Evolutionary conservation across 2,329 filamentous ascomycete genomes (phyloP).

Genomic region (Colletotrichum sp.): DNA sequence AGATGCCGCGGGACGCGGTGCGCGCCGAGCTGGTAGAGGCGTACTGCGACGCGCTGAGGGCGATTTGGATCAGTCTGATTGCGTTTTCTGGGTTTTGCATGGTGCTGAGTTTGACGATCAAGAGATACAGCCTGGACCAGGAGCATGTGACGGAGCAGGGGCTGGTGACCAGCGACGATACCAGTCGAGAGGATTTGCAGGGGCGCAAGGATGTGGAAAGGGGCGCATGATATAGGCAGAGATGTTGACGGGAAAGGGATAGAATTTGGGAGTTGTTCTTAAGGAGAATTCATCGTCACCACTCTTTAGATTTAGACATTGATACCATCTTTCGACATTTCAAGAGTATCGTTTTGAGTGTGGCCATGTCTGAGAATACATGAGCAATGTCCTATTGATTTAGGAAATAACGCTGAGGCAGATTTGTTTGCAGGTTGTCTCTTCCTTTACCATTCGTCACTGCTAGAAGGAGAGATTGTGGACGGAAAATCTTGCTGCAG

Average conservation of each 20-base stretch:
- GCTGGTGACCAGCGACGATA: slow-evolving; percentile 22
- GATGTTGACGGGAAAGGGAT: not conserved
- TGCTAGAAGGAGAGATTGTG: not conserved
- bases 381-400: not conserved
- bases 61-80: slow-evolving; percentile 37
- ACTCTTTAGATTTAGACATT: not conserved
- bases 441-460: not conserved
- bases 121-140: slow-evolving; percentile 34
- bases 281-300: not conserved
- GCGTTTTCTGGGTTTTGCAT: slow-evolving; percentile 30
- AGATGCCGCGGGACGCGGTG: slow-evolving; percentile 38
- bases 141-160: slow-evolving; percentile 34
- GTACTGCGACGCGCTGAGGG: slow-evolving; percentile 35
- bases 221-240: not conserved
- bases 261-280: not conserved
- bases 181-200: not conserved
- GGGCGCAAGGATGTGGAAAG: not conserved
- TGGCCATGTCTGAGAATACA: not conserved
- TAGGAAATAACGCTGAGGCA: not conserved
- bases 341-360: not conserved
- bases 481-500: not conserved
- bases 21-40: slow-evolving; percentile 30
- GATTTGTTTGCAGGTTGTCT: not conserved
- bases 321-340: not conserved
- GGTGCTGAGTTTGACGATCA: slow-evolving; percentile 37